Conservation (phyloP, 2,329 filamentous ascomycete genomes). For the Xylaria sp. region DNA sequence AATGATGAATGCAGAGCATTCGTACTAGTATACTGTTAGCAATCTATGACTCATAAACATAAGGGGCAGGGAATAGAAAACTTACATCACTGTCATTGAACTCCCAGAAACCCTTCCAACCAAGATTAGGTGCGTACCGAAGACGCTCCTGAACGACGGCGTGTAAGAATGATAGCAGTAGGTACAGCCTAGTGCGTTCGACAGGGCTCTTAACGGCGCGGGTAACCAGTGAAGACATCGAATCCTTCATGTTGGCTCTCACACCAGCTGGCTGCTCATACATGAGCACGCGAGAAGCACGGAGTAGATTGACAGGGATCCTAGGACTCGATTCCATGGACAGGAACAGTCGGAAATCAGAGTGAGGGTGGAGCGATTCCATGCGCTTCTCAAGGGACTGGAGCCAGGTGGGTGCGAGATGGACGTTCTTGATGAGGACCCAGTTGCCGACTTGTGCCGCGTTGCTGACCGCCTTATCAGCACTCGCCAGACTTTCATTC, state of each 20-base stretch:
- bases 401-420: slow-evolving; percentile 91
- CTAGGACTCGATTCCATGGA: slow-evolving; percentile 97
- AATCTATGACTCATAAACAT: neutral
- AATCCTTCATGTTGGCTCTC: slow-evolving; percentile 97
- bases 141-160: slow-evolving; percentile 93
- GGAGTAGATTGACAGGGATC: slow-evolving; percentile 92
- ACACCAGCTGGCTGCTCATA: slow-evolving; percentile 98
- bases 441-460: slow-evolving; percentile 88
- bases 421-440: slow-evolving; percentile 99
- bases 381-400: slow-evolving; percentile 96
- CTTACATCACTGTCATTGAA: slow-evolving; percentile 98
- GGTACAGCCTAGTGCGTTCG: slow-evolving; percentile 82
- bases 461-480: slow-evolving; percentile 91
- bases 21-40: slow-evolving; percentile 58
- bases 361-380: slow-evolving; percentile 88
- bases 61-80: slow-evolving; percentile 26
- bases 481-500: slow-evolving; percentile 84
- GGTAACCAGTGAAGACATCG: slow-evolving; percentile 73
- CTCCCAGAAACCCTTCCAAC: slow-evolving; percentile 99
- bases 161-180: slow-evolving; percentile 89
- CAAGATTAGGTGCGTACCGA: slow-evolving; percentile 85
- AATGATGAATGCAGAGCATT: slow-evolving; percentile 93
- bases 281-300: slow-evolving; percentile 90
- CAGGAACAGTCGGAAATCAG: slow-evolving; percentile 89
- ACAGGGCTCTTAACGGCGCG: slow-evolving; percentile 77